Evolutionary conservation across 1,284 basidiomycete species (phyloP).

Genomic region (Leucoagaricus sp.): DNA sequence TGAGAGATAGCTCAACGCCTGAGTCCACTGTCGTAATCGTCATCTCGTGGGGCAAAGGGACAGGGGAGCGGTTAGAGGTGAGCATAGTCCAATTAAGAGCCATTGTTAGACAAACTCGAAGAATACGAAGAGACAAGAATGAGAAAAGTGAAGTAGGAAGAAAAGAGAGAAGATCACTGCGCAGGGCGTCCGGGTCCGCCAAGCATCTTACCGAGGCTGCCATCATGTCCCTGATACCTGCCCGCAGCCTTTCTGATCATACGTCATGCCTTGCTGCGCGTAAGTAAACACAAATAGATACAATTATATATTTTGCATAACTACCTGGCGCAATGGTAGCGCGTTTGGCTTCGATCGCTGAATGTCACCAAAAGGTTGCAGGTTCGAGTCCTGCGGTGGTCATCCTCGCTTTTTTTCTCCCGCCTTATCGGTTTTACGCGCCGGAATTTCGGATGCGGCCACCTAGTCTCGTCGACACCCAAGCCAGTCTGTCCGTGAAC

Average conservation of each 20-base stretch:
- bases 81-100: conserved; percentile 80
- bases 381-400: conserved; percentile 89
- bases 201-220: neutral
- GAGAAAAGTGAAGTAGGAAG: neutral
- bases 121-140: neutral
- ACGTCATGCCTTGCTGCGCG: neutral
- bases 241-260: conserved; percentile 1
- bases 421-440: too few species aligned
- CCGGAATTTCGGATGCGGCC: too few species aligned
- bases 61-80: conserved; percentile 52
- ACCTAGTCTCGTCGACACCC: too few species aligned
- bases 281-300: too few species aligned
- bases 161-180: conserved; percentile 8
- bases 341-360: conserved; percentile 84
- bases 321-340: conserved; percentile 57
- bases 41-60: conserved; percentile 66
- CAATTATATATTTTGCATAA: conserved; percentile 27
- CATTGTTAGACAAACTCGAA: conserved; percentile 43
- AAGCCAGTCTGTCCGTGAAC: neutral
- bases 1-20: conserved; percentile 58
- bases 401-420: conserved; percentile 30
- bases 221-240: neutral
- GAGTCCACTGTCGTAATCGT: conserved; percentile 55
- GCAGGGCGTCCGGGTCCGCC: neutral
- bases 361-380: conserved; percentile 78